phyloP scores from a whole-genome alignment of 2,329 filamentous ascomycete genomes.

The Gliomastix tumulicola region DNA sequence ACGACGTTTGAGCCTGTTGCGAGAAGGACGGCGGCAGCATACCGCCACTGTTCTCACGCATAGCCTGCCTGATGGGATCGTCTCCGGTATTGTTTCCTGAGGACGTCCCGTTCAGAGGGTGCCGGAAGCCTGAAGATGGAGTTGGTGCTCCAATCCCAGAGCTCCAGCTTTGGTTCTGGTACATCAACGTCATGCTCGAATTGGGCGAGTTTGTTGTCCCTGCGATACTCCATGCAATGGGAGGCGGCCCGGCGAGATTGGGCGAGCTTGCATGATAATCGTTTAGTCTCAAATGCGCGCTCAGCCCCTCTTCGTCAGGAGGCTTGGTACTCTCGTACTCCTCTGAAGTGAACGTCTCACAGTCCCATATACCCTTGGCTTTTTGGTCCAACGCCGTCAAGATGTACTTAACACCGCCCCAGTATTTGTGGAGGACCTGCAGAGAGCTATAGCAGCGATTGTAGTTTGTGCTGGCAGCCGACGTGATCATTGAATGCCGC shows the following conservation, averaged over 20 bases:
- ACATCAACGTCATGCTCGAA: slow-evolving; percentile 76
- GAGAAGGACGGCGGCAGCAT: slow-evolving; percentile 44
- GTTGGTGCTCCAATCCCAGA: too few species aligned
- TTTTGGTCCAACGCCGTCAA: slow-evolving; percentile 82
- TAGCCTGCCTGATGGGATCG: slow-evolving; percentile 50
- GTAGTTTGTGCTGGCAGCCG: slow-evolving; percentile 80
- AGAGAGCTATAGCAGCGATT: slow-evolving; percentile 80
- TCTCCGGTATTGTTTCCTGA: too few species aligned
- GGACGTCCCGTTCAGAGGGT: too few species aligned
- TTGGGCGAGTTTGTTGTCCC: slow-evolving; percentile 81
- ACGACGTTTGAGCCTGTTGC: slow-evolving; percentile 40
- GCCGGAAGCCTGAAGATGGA: too few species aligned
- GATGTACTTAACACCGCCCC: slow-evolving; percentile 83
- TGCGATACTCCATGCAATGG: slow-evolving; percentile 80
- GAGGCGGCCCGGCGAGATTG: too few species aligned
- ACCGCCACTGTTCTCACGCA: slow-evolving; percentile 37
- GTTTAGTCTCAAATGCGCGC: slow-evolving; percentile 30
- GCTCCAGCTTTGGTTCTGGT: slow-evolving; percentile 43
- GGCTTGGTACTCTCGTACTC: slow-evolving; percentile 70
- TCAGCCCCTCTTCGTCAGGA: too few species aligned
- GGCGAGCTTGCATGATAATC: too few species aligned
- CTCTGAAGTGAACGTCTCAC: slow-evolving; percentile 58
- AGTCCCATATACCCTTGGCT: slow-evolving; percentile 79
- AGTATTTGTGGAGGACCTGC: slow-evolving; percentile 74
- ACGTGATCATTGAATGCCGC: slow-evolving; percentile 71